Evolutionary conservation across 2,329 filamentous ascomycete species (phyloP), one percentile per base, ranked within the genome.

Genomic region (Trichoderma guizhouense): DNA sequence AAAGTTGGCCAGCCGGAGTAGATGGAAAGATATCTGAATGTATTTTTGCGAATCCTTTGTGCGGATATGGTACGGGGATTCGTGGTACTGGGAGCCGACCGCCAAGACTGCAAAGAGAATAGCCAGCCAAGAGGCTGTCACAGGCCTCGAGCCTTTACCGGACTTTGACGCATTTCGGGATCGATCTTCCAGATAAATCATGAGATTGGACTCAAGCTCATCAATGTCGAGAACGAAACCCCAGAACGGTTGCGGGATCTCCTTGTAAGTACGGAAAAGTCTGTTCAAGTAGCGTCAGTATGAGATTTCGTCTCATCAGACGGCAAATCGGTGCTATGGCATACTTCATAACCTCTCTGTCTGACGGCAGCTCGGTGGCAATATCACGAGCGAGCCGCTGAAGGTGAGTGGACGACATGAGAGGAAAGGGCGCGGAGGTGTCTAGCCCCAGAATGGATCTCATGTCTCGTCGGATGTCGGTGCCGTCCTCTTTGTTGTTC

Each of bases 171-270:
- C 85, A 74, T 86, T 88, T 72, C 88, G 86, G 6, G 88, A 88
- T 61, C 89, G 84, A 71, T 91, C 89, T 75, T 91, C 89, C 1
- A 91, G 82, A 74, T 91, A 91, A 26, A 89, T 83, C 84, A 91
- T 90, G 61, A 91, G 82, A 73, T 86, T 88, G 5, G 88, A 86
- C 75, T 91, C 89, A 32, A 91, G 85, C 68, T 90, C 89, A 71
- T 90, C 88, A 69, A 91, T 88, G 74, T 91, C 89, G 71, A 90
- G 86, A 21, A 91, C 87, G 64, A 91, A 89, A 1, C 89, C 89
- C 89, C 89, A 91, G 75, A 91, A 91, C 1, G 88, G 88, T 63
- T 91, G 89, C 2, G 89, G 87, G 28, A 90, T 89, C 76, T 91
- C 88, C 78, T 91, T 91, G 81, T 91, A 91, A 2, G 89, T 88